phyloP scores from a whole-genome alignment of 805 yeast genomes.

The Cyberlindnera sargentensis region DNA sequence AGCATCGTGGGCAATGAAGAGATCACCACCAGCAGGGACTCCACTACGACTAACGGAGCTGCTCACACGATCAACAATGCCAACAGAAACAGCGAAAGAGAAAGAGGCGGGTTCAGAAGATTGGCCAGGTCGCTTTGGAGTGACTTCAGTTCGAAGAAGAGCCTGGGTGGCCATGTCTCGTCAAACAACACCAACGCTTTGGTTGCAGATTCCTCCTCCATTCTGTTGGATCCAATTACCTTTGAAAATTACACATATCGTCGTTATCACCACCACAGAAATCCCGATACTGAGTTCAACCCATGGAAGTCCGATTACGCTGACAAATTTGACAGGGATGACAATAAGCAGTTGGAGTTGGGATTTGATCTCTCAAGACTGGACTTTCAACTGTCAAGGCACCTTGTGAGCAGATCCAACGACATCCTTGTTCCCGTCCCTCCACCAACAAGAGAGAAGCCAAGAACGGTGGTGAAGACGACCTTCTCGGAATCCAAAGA shows the following conservation, averaged over 20 bases:
- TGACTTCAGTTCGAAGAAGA: conserved; percentile 7
- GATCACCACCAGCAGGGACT: too few species aligned
- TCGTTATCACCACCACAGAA: background rate
- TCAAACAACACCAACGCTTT: background rate
- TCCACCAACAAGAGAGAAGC: too few species aligned
- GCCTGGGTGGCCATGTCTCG: background rate
- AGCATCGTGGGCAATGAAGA: conserved; percentile 6
- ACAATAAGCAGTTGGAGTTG: too few species aligned
- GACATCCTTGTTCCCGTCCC: too few species aligned
- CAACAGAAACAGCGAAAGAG: conserved; percentile 2
- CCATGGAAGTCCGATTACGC: conserved; percentile 1
- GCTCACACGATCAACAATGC: background rate
- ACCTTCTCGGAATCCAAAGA: too few species aligned
- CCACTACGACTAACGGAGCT: too few species aligned
- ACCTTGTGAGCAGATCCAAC: too few species aligned
- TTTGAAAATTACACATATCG: background rate
- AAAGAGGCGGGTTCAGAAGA: conserved; percentile 12
- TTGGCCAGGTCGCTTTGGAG: conserved; percentile 12
- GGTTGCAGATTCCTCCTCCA: background rate
- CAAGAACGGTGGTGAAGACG: too few species aligned
- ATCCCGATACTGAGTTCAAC: background rate
- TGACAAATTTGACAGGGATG: background rate
- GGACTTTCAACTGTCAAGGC: too few species aligned
- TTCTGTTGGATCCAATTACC: background rate
- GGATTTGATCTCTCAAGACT: too few species aligned